These are phyloP conservation scores for Penicillium sp. DNA, from an alignment of 2,329 filamentous ascomycete genomes.

Conservation along the genomic window DNA sequence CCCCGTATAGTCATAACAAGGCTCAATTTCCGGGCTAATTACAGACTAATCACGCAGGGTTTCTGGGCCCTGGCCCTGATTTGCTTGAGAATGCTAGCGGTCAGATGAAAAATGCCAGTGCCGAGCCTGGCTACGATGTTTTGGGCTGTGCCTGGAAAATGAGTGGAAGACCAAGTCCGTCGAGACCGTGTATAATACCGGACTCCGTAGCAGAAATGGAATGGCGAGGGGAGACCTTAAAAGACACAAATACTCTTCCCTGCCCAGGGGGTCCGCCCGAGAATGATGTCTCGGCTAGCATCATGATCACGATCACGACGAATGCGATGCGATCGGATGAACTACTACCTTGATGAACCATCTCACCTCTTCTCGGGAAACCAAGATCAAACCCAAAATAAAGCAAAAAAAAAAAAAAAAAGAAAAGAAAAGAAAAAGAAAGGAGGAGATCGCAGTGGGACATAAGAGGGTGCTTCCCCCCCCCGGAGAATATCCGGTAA, in stretches of 20 bases:
- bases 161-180: not conserved
- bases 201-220: too few relatives aligned
- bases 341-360: not conserved
- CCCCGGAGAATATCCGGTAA: slow-evolving; percentile 5
- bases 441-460: not conserved
- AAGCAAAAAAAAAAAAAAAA: not conserved
- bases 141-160: not conserved
- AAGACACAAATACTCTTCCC: not conserved
- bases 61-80: not conserved
- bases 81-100: not conserved
- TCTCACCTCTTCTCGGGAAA: not conserved
- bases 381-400: not conserved
- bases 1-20: too few relatives aligned
- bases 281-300: not conserved
- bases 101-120: slow-evolving; percentile 3
- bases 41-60: not conserved
- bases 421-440: not conserved
- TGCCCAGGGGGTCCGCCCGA: not conserved
- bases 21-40: not conserved
- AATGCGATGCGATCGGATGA: not conserved
- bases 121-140: not conserved
- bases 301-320: not conserved
- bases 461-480: not conserved
- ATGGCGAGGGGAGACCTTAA: not conserved
- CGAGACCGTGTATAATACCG: too few relatives aligned